Base-by-base conservation (phyloP, 2,329 filamentous ascomycete species). In the Fusarium subglutinans region DNA sequence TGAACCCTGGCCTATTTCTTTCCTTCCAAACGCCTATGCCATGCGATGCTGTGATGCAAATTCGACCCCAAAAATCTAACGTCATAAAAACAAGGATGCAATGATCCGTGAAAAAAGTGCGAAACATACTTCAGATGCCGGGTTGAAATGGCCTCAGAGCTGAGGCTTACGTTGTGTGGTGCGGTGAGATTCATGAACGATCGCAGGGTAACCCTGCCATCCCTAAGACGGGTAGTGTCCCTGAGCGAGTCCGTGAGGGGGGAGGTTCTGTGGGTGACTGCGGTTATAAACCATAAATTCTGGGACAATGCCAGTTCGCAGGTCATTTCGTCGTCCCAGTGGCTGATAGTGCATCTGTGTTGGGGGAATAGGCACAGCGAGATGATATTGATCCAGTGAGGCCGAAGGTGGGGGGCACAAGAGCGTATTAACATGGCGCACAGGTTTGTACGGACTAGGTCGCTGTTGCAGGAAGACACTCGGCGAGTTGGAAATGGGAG, bases 381-480 rank as follows among this genome's bases (percentile, higher is more conserved):
- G 85, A 74, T 92, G 87, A 79, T 94, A 92, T 76, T 93, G 89
- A 72, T 96, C 92, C 72, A 97, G 88, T 13, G 94, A 94, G 14
- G 91, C 88, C 30, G 94, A 93, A 1, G 95, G 93, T 12, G 95
- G 94, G 38, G 95, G 95, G 66, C 96, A 94, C 37, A 98, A 87
- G n/a, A 98, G 89, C 2, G 94, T 97, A 76, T 96, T 95, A 67
- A 98, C 94, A 69, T 94, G 90, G 60, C 95, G 93, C 44, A 98
- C 92, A 3, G 96, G 96, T 73, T 94, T 93, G 83, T 98, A 98
- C 7, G 96, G 96, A 63, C 96, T 98, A 72, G 93, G 92, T 64
- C 96, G 90, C 80, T 98, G 94, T 79, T 94, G 93, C 43, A 98
- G 87, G 82, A 97, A 97, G 78, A 94, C 90, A 17, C 93, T 95